Evolutionary conservation across 2,329 filamentous ascomycete species (phyloP), one percentile per base, ranked within the genome.

Genomic region (Dactylellina cionopaga): DNA sequence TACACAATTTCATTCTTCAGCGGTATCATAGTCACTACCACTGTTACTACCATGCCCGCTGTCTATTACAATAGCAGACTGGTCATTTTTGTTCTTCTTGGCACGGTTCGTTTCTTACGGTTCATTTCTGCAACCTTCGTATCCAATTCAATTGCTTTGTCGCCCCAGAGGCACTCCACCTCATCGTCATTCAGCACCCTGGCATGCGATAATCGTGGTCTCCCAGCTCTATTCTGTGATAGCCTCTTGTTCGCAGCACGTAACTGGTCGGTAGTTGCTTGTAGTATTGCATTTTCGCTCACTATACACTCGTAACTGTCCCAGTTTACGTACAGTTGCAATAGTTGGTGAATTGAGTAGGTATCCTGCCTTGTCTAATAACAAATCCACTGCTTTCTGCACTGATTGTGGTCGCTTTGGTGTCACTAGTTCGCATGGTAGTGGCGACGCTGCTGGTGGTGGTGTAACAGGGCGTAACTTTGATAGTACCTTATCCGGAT

Each of bases 331-430:
- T 5, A 51, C 25, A 31, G 5, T 29, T 6, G 27, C 15, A 31
- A 51, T 51, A 31, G 15, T 51, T 5, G 46, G 5, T 13, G n/a
- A 51, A 19, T 19, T 31, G 10, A 17, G 25, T 51, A 51, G 25
- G 31, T 51, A 51, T 31, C 46, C 25, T 22, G 22, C 46, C 46
- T 51, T 51, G 31, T 51, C n/a, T 31, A 51, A 31, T 51, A 51
- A 9, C 6, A 5, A 10, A 46, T 46, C 22, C 7, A 46, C 43
- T 46, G 24, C 15, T n/a, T 24, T 46, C 5, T 51, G 27, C n/a
- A n/a, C n/a, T n/a, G n/a, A n/a, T n/a, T n/a, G n/a, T n/a, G 24
- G 46, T 24, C 46, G 3, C 22, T 10, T 31, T 29, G 27, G 46
- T n/a, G 46, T 51, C 13, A 24, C 11, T 51, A 24, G 27, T 19